Evolutionary conservation across 352 stramenopile genomes (phyloP).

Genomic region (Phytophthora cryptogea): DNA sequence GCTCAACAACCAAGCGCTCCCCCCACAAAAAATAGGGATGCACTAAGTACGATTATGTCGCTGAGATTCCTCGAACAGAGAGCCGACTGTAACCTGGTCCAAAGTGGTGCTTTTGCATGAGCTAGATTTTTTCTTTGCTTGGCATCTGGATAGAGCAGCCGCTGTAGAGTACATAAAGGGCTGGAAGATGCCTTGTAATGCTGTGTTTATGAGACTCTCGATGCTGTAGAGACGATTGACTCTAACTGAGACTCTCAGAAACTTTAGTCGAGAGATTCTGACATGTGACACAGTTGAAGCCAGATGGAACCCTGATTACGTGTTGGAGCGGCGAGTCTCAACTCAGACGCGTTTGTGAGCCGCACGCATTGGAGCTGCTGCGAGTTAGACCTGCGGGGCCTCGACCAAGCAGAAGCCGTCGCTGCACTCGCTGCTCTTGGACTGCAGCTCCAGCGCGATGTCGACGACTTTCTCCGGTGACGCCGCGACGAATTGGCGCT

Average conservation of each 20-base stretch:
- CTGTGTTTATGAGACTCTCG: background rate
- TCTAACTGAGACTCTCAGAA: background rate
- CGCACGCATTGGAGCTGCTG: slow-evolving; percentile 9
- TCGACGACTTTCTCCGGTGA: slow-evolving; percentile 36
- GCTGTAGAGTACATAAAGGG: background rate
- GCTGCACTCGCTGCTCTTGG: slow-evolving; percentile 83
- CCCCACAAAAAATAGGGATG: slow-evolving; percentile 18
- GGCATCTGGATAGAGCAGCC: background rate
- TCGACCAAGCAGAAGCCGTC: slow-evolving; percentile 80
- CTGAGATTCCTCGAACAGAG: slow-evolving; percentile 11
- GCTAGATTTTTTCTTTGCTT: background rate
- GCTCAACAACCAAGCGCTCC: slow-evolving; percentile 19
- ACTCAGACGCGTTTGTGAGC: slow-evolving; percentile 12
- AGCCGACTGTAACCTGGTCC: background rate
- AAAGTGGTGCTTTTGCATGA: background rate
- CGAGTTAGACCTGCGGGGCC: slow-evolving; percentile 58
- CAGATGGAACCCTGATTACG: slow-evolving; percentile 29
- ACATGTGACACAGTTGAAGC: slow-evolving; percentile 24
- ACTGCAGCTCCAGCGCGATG: slow-evolving; percentile 50
- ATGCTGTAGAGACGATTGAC: too few species aligned
- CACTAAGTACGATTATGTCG: slow-evolving; percentile 36
- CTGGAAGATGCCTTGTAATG: too few species aligned
- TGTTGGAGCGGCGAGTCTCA: slow-evolving; percentile 11
- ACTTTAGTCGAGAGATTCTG: slow-evolving; percentile 1
- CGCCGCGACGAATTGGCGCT: slow-evolving; percentile 21